Evolutionary conservation across 1,139 yeast species (phyloP).

Genomic region (Pichia sp.): DNA sequence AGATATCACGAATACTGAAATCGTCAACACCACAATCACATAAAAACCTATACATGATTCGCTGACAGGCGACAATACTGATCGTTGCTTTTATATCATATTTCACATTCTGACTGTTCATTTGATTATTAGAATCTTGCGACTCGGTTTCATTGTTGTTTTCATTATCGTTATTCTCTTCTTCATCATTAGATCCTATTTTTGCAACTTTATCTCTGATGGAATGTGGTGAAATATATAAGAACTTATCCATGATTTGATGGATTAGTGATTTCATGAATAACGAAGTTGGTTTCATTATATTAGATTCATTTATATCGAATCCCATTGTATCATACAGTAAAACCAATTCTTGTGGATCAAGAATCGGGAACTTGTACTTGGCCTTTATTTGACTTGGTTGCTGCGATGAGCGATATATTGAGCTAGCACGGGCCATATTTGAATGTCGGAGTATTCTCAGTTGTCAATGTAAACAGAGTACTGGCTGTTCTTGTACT

Average conservation of each 20-base stretch:
- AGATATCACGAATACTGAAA: conserved; percentile 66
- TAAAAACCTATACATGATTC: conserved; percentile 61
- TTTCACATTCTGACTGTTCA: not conserved
- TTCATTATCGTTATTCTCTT: conserved; percentile 5
- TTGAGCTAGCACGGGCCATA: conserved; percentile 35
- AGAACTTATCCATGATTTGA: conserved; percentile 68
- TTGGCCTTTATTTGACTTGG: conserved; percentile 9
- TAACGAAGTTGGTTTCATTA: conserved; percentile 63
- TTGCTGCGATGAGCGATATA: conserved; percentile 24
- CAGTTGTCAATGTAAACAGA: too few species aligned
- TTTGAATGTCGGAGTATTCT: too few species aligned
- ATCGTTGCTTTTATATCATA: conserved; percentile 37
- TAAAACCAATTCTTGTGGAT: conserved; percentile 46
- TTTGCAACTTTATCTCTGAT: conserved; percentile 36
- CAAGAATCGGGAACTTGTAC: conserved; percentile 62
- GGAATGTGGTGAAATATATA: conserved; percentile 55
- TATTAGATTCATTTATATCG: conserved; percentile 62
- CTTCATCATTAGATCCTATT: conserved; percentile 23
- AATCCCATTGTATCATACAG: conserved; percentile 31
- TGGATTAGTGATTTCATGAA: conserved; percentile 63
- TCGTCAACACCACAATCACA: conserved; percentile 76
- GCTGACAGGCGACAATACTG: conserved; percentile 52
- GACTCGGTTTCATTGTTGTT: conserved; percentile 32
- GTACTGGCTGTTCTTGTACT: too few species aligned
- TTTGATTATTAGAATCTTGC: not conserved